Evolutionary conservation across 2,329 filamentous ascomycete genomes (phyloP).

Genomic region (Dothistroma septosporum): DNA sequence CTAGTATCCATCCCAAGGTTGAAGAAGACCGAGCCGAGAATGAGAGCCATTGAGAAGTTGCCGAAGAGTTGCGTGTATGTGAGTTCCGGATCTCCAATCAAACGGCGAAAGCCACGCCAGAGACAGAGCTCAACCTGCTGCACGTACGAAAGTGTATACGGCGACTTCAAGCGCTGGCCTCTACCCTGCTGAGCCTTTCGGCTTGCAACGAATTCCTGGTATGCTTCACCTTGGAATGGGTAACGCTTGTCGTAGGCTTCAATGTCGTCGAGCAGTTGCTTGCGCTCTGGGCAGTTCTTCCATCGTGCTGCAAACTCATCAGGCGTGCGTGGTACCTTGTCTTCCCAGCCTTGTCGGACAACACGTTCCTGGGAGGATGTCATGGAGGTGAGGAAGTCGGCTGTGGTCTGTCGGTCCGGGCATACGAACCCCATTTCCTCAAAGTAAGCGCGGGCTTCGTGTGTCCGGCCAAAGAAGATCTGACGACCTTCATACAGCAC

Average conservation of each 20-base stretch:
- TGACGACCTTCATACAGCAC: conserved; percentile 65
- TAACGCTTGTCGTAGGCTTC: conserved; percentile 46
- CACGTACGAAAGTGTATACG: conserved; percentile 72
- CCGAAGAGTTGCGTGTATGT: conserved; percentile 65
- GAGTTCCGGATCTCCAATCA: conserved; percentile 71
- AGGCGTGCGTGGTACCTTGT: conserved; percentile 46
- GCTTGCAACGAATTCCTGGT: conserved; percentile 45
- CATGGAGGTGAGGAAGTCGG: conserved; percentile 74
- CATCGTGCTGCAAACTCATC: conserved; percentile 51
- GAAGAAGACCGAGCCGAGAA: conserved; percentile 78
- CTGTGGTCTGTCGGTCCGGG: conserved; percentile 66
- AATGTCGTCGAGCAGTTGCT: conserved; percentile 42
- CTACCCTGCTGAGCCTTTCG: conserved; percentile 47
- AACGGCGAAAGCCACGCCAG: conserved; percentile 72
- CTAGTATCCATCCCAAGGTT: conserved; percentile 61
- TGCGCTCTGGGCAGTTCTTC: conserved; percentile 51
- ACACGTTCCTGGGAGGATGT: conserved; percentile 51
- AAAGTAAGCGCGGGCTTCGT: conserved; percentile 65
- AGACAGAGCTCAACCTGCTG: conserved; percentile 78
- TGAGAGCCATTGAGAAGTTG: conserved; percentile 71
- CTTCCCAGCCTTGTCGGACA: conserved; percentile 43
- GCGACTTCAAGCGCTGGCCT: conserved; percentile 60
- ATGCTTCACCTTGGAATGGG: conserved; percentile 43
- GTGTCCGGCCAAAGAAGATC: conserved; percentile 65
- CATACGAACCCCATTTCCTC: conserved; percentile 67